These are phyloP conservation scores for Pseudognaphalium luteoalbum DNA, from an alignment of 129 eudicot species.

Conservation along the genomic window DNA sequence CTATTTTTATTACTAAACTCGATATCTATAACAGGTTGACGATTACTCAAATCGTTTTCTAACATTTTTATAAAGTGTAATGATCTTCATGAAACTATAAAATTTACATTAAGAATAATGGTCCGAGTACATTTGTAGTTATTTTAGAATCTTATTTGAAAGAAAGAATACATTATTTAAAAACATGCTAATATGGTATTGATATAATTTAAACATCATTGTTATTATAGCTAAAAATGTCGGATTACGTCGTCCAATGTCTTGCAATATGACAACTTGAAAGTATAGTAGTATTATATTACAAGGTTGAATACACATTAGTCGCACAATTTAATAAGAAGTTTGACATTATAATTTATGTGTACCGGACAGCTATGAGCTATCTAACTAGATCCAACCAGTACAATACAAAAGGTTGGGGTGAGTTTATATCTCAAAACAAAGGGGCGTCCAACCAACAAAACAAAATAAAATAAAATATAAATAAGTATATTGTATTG, in stretches of 20 bases:
- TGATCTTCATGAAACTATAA: too few relatives aligned
- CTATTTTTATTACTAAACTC: too few relatives aligned
- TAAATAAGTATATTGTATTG: too few relatives aligned
- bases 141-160: too few relatives aligned
- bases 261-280: not conserved
- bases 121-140: too few relatives aligned
- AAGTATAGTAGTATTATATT: not conserved
- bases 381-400: not conserved
- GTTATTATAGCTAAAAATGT: not conserved
- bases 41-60: too few relatives aligned
- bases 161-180: too few relatives aligned
- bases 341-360: not conserved
- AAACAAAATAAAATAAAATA: not conserved
- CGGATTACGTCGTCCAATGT: not conserved
- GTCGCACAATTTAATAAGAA: constrained; percentile 1
- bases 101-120: too few relatives aligned
- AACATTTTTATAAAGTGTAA: too few relatives aligned
- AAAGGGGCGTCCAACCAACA: not conserved
- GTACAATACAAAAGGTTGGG: constrained; percentile 13
- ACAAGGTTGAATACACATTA: not conserved
- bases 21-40: too few relatives aligned
- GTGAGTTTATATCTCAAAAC: not conserved
- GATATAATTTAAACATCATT: not conserved
- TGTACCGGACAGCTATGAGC: constrained; percentile 16
- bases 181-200: too few relatives aligned